A percentile compares a stretch with the other conserved stretches of the same genome.
Conservation (phyloP, 2,329 filamentous ascomycete genomes). For the Calonectria hawksworthii region DNA sequence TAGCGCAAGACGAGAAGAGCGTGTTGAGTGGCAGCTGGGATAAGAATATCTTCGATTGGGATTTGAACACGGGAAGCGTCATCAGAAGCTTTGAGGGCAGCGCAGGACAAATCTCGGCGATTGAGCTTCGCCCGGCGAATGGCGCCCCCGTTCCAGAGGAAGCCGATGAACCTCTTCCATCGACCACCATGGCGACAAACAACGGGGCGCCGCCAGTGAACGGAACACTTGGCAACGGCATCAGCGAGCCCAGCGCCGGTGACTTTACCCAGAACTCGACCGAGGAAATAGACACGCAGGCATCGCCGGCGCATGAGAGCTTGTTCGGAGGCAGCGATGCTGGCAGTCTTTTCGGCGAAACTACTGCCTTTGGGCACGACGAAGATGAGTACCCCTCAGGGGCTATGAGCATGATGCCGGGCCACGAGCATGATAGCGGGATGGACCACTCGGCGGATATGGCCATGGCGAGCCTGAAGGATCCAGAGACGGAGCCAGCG, state of each 20-base stretch:
- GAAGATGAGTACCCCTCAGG: constrained; percentile 84
- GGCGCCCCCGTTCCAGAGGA: constrained; percentile 82
- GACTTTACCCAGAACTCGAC: constrained; percentile 42
- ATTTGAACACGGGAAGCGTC: constrained; percentile 86
- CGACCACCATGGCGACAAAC: constrained; percentile 83
- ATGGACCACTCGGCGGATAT: constrained; percentile 61
- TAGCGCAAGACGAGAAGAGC: constrained; percentile 88
- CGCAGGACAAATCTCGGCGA: constrained; percentile 86
- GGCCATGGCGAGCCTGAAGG: constrained; percentile 54
- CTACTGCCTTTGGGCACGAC: constrained; percentile 78
- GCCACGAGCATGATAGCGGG: constrained; percentile 54
- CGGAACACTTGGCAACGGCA: constrained; percentile 54
- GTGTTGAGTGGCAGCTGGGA: constrained; percentile 97
- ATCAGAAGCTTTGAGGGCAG: constrained; percentile 83
- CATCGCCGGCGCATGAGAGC: constrained; percentile 80
- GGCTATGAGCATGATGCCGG: constrained; percentile 72
- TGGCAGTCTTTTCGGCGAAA: constrained; percentile 91
- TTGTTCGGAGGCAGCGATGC: constrained; percentile 85
- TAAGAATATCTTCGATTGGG: constrained; percentile 94
- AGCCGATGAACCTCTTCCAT: constrained; percentile 70
- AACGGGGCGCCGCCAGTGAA: constrained; percentile 74
- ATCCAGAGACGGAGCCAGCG: constrained; percentile 45
- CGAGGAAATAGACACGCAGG: constrained; percentile 65
- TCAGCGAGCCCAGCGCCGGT: constrained; percentile 33
- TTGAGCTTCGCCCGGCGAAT: constrained; percentile 86